A percentile compares a stretch with the other conserved stretches of the same genome.
Conservation (phyloP, 2,329 filamentous ascomycete species). For the Beauveria caledonica region DNA sequence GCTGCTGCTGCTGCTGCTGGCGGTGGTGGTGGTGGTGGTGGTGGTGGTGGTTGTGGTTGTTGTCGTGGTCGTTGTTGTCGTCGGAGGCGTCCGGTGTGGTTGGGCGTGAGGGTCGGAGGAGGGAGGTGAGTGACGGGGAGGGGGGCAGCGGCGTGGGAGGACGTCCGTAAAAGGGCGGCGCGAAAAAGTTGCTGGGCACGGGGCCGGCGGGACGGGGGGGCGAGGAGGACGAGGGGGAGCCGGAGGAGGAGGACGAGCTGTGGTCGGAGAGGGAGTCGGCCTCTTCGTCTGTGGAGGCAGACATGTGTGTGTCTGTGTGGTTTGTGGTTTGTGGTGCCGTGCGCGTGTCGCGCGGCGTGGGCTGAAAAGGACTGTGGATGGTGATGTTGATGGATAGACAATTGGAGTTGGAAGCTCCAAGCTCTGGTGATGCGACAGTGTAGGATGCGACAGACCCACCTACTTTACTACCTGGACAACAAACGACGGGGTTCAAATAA, state of each 20-base stretch:
- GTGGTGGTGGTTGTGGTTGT: constrained; percentile 55
- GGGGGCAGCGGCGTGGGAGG: constrained; percentile 93
- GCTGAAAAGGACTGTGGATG: not conserved
- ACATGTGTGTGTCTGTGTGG: constrained; percentile 19
- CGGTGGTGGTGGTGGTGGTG: constrained; percentile 62
- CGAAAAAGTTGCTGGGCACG: constrained; percentile 48
- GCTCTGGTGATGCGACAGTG: not conserved
- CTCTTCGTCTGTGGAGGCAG: constrained; percentile 27
- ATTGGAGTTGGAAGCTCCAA: not conserved
- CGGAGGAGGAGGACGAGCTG: constrained; percentile 12
- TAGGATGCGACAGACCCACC: not conserved
- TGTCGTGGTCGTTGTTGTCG: constrained; percentile 56
- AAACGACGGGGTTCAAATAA: no score
- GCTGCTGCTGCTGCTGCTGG: no score
- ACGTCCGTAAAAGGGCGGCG: constrained; percentile 91
- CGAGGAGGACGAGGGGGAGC: constrained; percentile 18
- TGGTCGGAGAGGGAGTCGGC: constrained; percentile 29
- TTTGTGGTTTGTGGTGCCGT: not conserved
- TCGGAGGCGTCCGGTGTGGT: constrained; percentile 90
- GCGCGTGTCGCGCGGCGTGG: not conserved
- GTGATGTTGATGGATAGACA: not conserved
- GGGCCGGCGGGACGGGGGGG: constrained; percentile 30
- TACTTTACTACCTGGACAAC: not conserved
- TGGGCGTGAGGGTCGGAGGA: constrained; percentile 82
- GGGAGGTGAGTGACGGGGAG: constrained; percentile 83